These are phyloP conservation scores for Penicillium rolfsii DNA, from an alignment of 2,329 filamentous ascomycete genomes.

Conservation along the genomic window DNA sequence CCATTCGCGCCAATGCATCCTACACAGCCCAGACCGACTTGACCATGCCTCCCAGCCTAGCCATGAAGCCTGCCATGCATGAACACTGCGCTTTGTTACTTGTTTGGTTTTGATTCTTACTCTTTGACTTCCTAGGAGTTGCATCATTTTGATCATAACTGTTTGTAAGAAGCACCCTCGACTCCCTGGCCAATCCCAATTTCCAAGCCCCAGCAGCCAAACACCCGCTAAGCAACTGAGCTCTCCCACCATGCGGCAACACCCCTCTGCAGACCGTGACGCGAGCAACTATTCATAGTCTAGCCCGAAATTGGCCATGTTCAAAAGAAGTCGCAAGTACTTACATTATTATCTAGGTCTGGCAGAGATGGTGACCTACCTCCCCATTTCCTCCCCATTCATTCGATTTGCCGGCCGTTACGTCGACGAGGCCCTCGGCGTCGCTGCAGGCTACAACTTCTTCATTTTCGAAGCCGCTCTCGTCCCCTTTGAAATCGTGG, in stretches of 20 bases:
- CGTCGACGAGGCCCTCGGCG: conserved; percentile 54
- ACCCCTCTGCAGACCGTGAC: not conserved
- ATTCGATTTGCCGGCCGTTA: conserved; percentile 52
- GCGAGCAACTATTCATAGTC: not conserved
- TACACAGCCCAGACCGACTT: not conserved
- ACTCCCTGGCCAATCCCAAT: not conserved
- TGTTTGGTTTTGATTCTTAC: conserved; percentile 35
- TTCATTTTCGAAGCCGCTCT: conserved; percentile 56
- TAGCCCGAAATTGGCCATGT: not conserved
- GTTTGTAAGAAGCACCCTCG: conserved; percentile 44
- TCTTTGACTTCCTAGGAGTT: conserved; percentile 43
- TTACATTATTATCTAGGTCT: conserved; percentile 38
- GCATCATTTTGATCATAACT: conserved; percentile 50
- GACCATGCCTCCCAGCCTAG: not conserved
- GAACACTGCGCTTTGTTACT: conserved; percentile 6
- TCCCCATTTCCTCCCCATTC: conserved; percentile 53
- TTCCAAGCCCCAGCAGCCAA: not conserved
- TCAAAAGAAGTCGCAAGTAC: conserved; percentile 11
- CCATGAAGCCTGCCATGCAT: not conserved
- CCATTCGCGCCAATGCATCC: conserved; percentile 1
- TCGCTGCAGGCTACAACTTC: conserved; percentile 55
- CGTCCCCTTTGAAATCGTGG: conserved; percentile 58
- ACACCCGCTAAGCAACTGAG: not conserved
- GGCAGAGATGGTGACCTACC: conserved; percentile 56
- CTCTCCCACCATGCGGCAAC: not conserved